Conservation (phyloP, 345 rosid species). For the Gossypium raimondii region DNA sequence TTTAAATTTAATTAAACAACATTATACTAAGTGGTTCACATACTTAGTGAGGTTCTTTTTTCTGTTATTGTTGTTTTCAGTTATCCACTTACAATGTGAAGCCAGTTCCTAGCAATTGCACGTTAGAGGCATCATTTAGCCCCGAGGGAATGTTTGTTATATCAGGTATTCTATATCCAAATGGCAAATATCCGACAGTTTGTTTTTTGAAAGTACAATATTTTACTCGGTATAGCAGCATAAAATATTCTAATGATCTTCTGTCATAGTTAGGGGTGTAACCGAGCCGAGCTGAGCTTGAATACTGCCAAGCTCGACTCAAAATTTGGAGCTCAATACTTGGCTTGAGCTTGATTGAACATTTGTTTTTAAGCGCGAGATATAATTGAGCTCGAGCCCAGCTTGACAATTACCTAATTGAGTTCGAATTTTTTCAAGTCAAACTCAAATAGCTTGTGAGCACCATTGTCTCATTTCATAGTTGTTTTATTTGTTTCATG, state of each 20-base stretch:
- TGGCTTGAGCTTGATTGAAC: too few relatives aligned
- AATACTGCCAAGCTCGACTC: too few relatives aligned
- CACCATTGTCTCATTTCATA: too few relatives aligned
- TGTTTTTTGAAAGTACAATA: neutral
- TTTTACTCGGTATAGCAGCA: neutral
- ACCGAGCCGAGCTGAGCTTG: too few relatives aligned
- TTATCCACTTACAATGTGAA: constrained; percentile 76
- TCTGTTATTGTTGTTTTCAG: constrained; percentile 33
- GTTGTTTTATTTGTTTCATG: neutral
- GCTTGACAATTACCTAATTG: too few relatives aligned
- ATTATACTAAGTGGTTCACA: neutral
- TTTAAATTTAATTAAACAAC: neutral
- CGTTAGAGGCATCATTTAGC: constrained; percentile 93
- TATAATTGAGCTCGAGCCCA: too few relatives aligned
- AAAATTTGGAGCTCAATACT: too few relatives aligned
- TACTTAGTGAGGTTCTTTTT: neutral
- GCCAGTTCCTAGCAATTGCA: constrained; percentile 66
- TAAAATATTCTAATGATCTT: constrained; percentile 1
- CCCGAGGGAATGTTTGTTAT: constrained; percentile 93
- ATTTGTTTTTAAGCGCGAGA: too few relatives aligned
- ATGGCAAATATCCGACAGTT: neutral
- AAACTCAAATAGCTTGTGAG: too few relatives aligned
- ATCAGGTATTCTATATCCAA: constrained; percentile 49
- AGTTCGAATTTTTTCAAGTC: too few relatives aligned
- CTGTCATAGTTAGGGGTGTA: neutral